Conservation (phyloP, 306 rosid genomes). For the Lathyrus aphaca region DNA sequence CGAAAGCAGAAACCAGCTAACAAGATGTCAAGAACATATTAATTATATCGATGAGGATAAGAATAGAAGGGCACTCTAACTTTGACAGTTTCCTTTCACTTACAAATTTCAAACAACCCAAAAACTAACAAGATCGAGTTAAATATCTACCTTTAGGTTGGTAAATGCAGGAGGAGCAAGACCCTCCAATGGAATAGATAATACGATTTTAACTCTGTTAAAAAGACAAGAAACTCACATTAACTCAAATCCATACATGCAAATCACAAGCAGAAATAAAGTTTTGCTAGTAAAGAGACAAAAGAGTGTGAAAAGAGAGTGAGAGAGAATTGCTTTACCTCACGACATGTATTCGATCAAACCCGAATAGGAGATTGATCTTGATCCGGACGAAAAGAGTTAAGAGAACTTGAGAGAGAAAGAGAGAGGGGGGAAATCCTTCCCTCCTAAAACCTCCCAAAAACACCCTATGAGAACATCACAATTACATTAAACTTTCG, state of each 20-base stretch:
- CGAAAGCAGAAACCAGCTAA: not conserved
- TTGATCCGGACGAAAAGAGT: not conserved
- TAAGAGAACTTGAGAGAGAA: not conserved
- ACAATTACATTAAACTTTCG: slow-evolving; percentile 6
- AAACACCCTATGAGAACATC: slow-evolving; percentile 3
- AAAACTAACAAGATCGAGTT: not conserved
- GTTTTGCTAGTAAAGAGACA: not conserved
- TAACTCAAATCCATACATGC: not conserved
- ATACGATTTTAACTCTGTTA: not conserved
- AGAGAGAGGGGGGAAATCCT: not conserved
- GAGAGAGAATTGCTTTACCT: not conserved
- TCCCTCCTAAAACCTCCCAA: not conserved
- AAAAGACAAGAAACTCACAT: not conserved
- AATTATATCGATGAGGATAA: not conserved
- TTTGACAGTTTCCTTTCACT: not conserved
- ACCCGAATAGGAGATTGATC: not conserved
- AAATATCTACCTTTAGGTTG: not conserved
- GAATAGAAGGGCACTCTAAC: not conserved
- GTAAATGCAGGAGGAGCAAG: slow-evolving; percentile 17
- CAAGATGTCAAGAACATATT: not conserved
- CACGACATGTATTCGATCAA: not conserved
- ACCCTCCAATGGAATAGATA: not conserved
- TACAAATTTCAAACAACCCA: not conserved
- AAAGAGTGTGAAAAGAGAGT: not conserved
- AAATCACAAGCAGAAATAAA: not conserved